Evolutionary conservation across 1,284 basidiomycete species (phyloP), one percentile per base, ranked within the genome.

Genomic region (Puccinia coronata): DNA sequence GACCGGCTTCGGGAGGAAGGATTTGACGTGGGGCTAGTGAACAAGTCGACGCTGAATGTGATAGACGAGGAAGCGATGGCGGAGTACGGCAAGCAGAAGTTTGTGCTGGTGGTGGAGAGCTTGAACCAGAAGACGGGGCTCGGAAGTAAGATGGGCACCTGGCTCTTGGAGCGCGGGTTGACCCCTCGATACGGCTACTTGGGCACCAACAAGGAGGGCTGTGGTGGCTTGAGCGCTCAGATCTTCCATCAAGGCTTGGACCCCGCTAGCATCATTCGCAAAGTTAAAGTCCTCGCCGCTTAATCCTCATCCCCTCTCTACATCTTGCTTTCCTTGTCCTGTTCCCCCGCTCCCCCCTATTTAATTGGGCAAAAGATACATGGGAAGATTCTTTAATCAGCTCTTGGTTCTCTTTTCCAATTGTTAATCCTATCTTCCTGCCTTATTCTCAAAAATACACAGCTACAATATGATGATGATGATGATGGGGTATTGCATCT

Each of bases 71-170:
- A 92, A 87, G 90, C 91, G 82, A 72, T 92, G 84, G 89, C 86
- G 85, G 92, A 92, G 88, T 89, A 92, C 76, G 93, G 93, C 25
- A 85, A 88, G 34, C 91, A 89, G 83, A 89, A 89, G 51, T 94
- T 94, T 86, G 92, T 94, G 31, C 89, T 94, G 51, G 90, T 94
- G 57, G 92, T 92, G 31, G 93, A 94, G 87, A 91, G 92, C n/a
- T 88, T 92, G 81, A 94, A 92, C 88, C 91, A 92, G 87, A 93
- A 92, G 90, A 94, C 93, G 18, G 93, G 92, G 63, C 57, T 78
- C 43, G 65, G 79, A 28, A 80, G 65, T 34, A 81, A 83, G 63
- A 75, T 84, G 84, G 93, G 93, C 47, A 92, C 93, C 0, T 94
- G 92, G 92, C 88, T 94, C 36, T 88, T 94, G 61, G 92, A 94